phyloP scores from a whole-genome alignment of 2,329 filamentous ascomycete species.

The Diplocarpon rosae region DNA sequence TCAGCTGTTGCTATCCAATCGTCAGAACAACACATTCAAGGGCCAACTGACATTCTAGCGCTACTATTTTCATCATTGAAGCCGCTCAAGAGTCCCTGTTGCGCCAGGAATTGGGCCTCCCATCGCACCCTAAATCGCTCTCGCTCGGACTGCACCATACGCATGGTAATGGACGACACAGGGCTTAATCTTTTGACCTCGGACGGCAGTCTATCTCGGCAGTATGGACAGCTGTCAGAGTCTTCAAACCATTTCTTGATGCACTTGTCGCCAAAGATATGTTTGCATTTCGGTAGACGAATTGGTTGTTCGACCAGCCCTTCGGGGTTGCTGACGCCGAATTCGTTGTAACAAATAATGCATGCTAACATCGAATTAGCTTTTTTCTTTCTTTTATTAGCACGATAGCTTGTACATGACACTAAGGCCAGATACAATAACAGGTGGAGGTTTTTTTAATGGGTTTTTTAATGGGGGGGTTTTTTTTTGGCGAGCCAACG shows the following conservation, averaged over 20 bases:
- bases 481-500: too few species aligned
- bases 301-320: slow-evolving; percentile 45
- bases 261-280: slow-evolving; percentile 53
- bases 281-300: slow-evolving; percentile 49
- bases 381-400: neutral
- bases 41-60: too few species aligned
- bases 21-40: too few species aligned
- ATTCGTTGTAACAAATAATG: slow-evolving; percentile 55
- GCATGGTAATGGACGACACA: too few species aligned
- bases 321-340: slow-evolving; percentile 44
- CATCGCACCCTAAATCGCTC: too few species aligned
- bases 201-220: slow-evolving; percentile 48
- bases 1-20: too few species aligned
- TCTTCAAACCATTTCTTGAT: slow-evolving; percentile 56
- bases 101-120: too few species aligned
- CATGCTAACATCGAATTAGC: slow-evolving; percentile 35
- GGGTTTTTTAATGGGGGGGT: too few species aligned
- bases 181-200: slow-evolving; percentile 24
- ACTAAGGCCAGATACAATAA: neutral
- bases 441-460: neutral
- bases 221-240: slow-evolving; percentile 53
- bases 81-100: too few species aligned
- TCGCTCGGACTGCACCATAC: too few species aligned
- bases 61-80: too few species aligned
- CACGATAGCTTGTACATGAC: neutral